Base-by-base conservation (phyloP, 805 yeast genomes). In the Schizosaccharomyces octosporus region DNA sequence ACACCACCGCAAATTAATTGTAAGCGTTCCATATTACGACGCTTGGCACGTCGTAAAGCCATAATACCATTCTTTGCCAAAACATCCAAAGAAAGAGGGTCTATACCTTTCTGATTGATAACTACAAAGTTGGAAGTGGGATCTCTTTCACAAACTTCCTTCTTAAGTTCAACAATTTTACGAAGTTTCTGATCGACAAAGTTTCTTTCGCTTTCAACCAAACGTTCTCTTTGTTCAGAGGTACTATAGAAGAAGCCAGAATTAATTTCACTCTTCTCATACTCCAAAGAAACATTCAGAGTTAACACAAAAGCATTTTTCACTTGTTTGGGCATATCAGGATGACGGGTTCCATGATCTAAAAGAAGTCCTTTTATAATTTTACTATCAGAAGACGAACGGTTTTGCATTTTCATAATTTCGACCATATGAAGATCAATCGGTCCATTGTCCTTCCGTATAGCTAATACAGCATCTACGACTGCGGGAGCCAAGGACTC, bases 301-400 rank as follows among this genome's bases (percentile, higher is more conserved):
- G 87, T 93, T 69, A 93, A 78, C 42, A 93, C 82, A 68, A 80
- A 76, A 1, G 96, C 96, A 71, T 93, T 87, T 65, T 80, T 79
- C 21, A 93, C 83, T 62, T 82, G 74, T 66, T 82, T 85, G 63
- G 98, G 98, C 98, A 93, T 93, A 73, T 93, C 98, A 58, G 98
- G 98, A 76, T 93, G 98, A 71, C 98, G 81, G 19, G 96, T 97
- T 66, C 98, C 98, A 71, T 93, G 98, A 72, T 93, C 98, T 65
- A 93, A 78, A 45, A 93, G 98, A 66, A 93, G 79, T 58, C 98
- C 98, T 67, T 79, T 82, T 65, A 93, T 77, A 63, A 93, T 81
- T 68, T 78, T 77, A 21, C 97, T 89, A 62, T 89, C 93, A 64
- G 82, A 80, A 42, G 93, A 87, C 48, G 84, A 79, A 66, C 87